Conservation (phyloP, 257 asterid genomes). For the Nicotiana otophora region DNA sequence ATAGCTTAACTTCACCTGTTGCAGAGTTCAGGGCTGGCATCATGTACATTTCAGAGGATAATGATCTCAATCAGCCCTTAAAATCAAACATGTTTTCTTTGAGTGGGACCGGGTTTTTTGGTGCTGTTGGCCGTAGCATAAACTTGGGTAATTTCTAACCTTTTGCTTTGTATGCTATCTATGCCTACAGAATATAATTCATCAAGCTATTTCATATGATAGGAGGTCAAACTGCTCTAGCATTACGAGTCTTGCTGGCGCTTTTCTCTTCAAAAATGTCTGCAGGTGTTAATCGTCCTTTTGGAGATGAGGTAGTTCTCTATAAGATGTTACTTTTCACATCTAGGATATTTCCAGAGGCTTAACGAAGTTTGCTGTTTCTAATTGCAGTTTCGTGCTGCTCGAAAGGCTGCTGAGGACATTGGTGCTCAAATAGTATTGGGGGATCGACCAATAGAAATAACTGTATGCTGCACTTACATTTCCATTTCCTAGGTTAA, state of each 20-base stretch:
- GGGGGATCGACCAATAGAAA: conserved; percentile 94
- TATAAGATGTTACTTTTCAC: neutral
- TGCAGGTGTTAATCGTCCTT: conserved; percentile 61
- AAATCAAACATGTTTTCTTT: conserved; percentile 71
- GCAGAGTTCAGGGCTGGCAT: conserved; percentile 96
- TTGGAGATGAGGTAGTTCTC: conserved; percentile 72
- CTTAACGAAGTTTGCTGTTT: neutral
- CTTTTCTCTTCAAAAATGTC: conserved; percentile 77
- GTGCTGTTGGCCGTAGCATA: conserved; percentile 84
- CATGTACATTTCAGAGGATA: conserved; percentile 66
- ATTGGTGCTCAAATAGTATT: conserved; percentile 84
- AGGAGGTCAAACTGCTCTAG: conserved; percentile 94
- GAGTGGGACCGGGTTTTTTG: conserved; percentile 74
- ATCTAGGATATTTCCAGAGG: neutral
- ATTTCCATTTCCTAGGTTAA: neutral
- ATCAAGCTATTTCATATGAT: neutral
- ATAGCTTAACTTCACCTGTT: conserved; percentile 52
- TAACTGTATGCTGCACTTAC: conserved; percentile 48
- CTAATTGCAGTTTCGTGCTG: conserved; percentile 74
- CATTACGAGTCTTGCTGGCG: conserved; percentile 73
- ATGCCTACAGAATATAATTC: neutral
- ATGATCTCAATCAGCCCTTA: conserved; percentile 39
- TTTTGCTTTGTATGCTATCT: neutral
- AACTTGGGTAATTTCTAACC: conserved; percentile 51
- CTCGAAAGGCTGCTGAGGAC: conserved; percentile 78